Conservation (phyloP, 2,329 filamentous ascomycete species). For the Cryphonectria parasitica region DNA sequence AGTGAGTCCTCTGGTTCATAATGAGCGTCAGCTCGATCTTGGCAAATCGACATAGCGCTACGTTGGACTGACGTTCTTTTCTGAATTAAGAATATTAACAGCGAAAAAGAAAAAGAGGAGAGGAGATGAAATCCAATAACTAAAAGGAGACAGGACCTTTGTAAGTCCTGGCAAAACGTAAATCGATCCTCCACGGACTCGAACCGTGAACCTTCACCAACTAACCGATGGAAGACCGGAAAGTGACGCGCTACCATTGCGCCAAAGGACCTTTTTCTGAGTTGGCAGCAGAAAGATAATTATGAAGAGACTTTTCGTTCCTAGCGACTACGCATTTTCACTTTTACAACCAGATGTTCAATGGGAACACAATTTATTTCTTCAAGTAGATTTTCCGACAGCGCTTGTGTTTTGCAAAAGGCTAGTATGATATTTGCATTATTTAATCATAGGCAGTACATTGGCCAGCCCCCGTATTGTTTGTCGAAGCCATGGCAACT, state of each 20-base stretch:
- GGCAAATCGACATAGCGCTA: neutral
- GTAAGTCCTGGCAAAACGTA: neutral
- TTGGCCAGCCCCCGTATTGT: neutral
- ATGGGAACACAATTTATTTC: too few relatives aligned
- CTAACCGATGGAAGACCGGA: conserved; percentile 10
- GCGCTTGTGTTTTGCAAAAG: too few relatives aligned
- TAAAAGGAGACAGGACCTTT: too few relatives aligned
- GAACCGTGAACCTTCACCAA: conserved; percentile 19
- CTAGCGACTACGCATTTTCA: too few relatives aligned
- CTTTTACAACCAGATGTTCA: neutral
- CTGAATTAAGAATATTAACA: neutral
- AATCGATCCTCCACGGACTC: conserved; percentile 18
- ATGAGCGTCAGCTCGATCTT: neutral
- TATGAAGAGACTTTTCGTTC: too few relatives aligned
- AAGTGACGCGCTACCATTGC: conserved; percentile 22
- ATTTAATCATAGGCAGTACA: too few relatives aligned
- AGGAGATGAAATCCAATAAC: fast-evolving
- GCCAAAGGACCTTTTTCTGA: conserved; percentile 11
- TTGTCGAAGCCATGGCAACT: neutral
- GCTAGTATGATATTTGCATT: too few relatives aligned
- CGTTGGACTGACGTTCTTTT: neutral
- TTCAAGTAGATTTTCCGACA: too few relatives aligned
- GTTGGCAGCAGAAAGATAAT: too few relatives aligned
- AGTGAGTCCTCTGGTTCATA: neutral
- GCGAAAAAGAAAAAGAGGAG: neutral